Evolutionary conservation across 106 monocot genomes (phyloP).

Genomic region (Acorus gramineus): DNA sequence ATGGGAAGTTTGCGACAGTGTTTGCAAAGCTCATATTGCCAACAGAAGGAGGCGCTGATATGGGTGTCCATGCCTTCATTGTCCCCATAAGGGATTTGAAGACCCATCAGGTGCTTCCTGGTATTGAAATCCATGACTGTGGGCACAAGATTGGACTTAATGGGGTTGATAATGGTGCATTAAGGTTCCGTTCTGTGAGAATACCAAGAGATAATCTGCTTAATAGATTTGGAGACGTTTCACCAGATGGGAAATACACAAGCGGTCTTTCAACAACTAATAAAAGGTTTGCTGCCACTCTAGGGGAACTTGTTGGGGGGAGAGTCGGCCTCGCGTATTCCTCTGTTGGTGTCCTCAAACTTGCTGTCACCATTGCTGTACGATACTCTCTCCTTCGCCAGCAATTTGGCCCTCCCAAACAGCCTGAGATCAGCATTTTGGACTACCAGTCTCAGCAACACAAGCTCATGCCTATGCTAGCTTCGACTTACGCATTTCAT

Average conservation of each 20-base stretch:
- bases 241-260: conserved; percentile 74
- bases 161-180: conserved; percentile 94
- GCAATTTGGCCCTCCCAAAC: conserved; percentile 84
- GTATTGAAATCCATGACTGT: conserved; percentile 89
- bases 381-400: conserved; percentile 88
- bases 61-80: conserved; percentile 95
- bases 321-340: conserved; percentile 77
- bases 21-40: conserved; percentile 81
- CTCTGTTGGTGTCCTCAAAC: conserved; percentile 66
- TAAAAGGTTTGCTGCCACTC: conserved; percentile 87
- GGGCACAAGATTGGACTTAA: conserved; percentile 94
- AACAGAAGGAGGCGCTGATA: conserved; percentile 47
- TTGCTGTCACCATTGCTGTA: conserved; percentile 66
- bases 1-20: conserved; percentile 92
- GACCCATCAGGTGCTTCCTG: conserved; percentile 57
- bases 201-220: conserved; percentile 89
- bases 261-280: conserved; percentile 53
- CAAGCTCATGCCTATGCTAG: conserved; percentile 96
- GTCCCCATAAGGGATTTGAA: conserved; percentile 84
- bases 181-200: conserved; percentile 59
- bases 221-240: conserved; percentile 84
- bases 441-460: conserved; percentile 97
- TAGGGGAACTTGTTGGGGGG: conserved; percentile 89
- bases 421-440: conserved; percentile 77
- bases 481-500: conserved; percentile 86